phyloP scores from a whole-genome alignment of 331 rosid species.

The Quercus phellos region DNA sequence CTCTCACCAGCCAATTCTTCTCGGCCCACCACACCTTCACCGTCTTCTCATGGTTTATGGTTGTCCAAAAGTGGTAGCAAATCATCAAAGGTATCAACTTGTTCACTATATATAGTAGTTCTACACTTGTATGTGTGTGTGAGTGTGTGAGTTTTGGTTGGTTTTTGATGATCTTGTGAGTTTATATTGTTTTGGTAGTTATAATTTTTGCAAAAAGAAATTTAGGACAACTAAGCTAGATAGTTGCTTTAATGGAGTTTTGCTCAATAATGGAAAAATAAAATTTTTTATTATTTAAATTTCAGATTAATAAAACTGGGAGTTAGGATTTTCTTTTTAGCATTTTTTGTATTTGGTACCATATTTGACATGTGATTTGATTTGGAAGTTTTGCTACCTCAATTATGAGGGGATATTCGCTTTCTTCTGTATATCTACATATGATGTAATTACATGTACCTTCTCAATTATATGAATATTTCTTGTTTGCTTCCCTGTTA shows the following conservation, averaged over 20 bases:
- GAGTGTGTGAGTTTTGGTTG: neutral
- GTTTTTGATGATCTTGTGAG: slow-evolving; percentile 4
- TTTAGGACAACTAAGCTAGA: neutral
- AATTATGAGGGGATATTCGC: neutral
- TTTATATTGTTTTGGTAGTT: neutral
- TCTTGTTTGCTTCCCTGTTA: neutral
- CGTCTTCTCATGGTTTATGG: slow-evolving; percentile 52
- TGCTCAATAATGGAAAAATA: neutral
- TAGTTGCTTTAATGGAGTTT: neutral
- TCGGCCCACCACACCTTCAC: slow-evolving; percentile 52
- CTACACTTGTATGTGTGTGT: neutral
- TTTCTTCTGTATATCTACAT: neutral
- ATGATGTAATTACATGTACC: slow-evolving; percentile 9
- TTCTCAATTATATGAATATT: slow-evolving; percentile 11
- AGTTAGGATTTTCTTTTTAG: neutral
- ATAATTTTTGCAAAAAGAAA: neutral
- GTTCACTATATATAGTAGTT: neutral
- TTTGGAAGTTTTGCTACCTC: slow-evolving; percentile 12
- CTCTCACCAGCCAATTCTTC: slow-evolving; percentile 72
- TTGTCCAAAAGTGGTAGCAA: slow-evolving; percentile 72
- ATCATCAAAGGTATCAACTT: slow-evolving; percentile 68
- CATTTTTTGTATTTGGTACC: neutral
- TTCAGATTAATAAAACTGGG: too few species aligned
- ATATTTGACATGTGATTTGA: slow-evolving; percentile 3
- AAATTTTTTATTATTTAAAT: neutral